Evolutionary conservation across 2,329 filamentous ascomycete genomes (phyloP).

Genomic region (Microcyclospora tardicrescens): DNA sequence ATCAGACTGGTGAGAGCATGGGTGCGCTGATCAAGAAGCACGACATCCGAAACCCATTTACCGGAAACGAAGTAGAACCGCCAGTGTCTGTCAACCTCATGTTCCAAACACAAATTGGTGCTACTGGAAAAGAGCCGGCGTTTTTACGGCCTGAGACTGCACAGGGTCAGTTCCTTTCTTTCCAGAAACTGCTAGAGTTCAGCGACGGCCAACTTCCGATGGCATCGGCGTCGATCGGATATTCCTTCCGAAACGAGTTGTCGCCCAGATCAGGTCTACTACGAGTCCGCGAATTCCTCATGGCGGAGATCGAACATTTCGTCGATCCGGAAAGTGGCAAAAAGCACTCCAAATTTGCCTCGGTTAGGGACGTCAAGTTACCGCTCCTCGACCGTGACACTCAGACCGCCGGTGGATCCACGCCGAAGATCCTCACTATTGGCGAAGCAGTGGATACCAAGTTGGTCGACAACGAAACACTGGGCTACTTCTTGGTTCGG

Average conservation of each 20-base stretch:
- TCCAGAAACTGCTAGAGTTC: constrained; percentile 89
- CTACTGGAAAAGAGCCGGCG: constrained; percentile 72
- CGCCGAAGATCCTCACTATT: constrained; percentile 59
- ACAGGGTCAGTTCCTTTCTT: constrained; percentile 96
- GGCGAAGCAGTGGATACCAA: constrained; percentile 73
- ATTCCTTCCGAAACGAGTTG: constrained; percentile 97
- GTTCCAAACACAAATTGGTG: constrained; percentile 93
- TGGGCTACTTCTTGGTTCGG: constrained; percentile 92
- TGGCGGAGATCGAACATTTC: constrained; percentile 98
- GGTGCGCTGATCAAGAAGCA: constrained; percentile 82
- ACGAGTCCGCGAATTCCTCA: constrained; percentile 90
- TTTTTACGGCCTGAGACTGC: constrained; percentile 91
- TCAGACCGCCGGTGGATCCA: constrained; percentile 75
- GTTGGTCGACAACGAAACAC: constrained; percentile 90
- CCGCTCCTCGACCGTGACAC: constrained; percentile 72
- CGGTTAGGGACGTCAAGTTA: constrained; percentile 74
- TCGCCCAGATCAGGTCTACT: constrained; percentile 83
- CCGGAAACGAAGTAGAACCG: constrained; percentile 59
- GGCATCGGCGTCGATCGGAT: constrained; percentile 91
- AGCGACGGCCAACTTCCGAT: constrained; percentile 95
- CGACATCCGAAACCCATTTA: constrained; percentile 77
- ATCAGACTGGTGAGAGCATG: constrained; percentile 78
- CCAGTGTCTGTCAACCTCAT: constrained; percentile 96
- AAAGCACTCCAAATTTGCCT: constrained; percentile 78
- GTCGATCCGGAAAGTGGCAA: constrained; percentile 91